phyloP scores from a whole-genome alignment of 768 basidiomycete species.

The Auricularia sp. region DNA sequence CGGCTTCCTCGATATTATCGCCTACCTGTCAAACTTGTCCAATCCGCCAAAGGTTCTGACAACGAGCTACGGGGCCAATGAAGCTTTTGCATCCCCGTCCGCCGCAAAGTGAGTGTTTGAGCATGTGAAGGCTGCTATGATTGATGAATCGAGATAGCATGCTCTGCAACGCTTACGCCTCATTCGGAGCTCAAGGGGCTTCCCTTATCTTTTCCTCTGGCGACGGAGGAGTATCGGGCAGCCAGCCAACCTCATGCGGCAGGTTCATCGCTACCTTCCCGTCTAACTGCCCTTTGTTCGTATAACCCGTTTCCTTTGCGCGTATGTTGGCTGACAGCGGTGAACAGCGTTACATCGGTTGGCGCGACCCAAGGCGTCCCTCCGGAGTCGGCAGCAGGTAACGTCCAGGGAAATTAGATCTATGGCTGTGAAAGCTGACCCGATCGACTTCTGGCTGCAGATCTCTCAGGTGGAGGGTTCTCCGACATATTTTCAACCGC shows the following conservation, averaged over 20 bases:
- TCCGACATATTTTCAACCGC: constrained; percentile 32
- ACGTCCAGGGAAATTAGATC: no score
- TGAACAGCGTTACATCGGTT: constrained; percentile 25
- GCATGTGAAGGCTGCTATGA: background rate
- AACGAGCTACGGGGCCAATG: constrained; percentile 26
- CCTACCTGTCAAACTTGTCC: constrained; percentile 11
- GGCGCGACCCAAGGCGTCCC: constrained; percentile 22
- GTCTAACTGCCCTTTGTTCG: constrained; percentile 25
- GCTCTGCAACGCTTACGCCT: constrained; percentile 26
- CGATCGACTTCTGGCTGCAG: no score
- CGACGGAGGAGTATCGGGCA: constrained; percentile 28
- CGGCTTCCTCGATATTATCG: constrained; percentile 10
- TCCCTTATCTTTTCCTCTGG: constrained; percentile 30
- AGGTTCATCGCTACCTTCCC: constrained; percentile 28
- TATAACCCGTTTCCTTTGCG: background rate
- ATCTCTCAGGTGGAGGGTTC: constrained; percentile 62
- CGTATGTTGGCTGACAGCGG: background rate
- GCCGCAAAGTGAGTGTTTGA: constrained; percentile 18
- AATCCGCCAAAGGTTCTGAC: constrained; percentile 17
- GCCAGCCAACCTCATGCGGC: constrained; percentile 17
- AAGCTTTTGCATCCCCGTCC: constrained; percentile 14
- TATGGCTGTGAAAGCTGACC: no score
- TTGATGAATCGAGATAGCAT: constrained; percentile 11
- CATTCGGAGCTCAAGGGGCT: constrained; percentile 27
- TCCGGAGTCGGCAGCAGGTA: constrained; percentile 19